Evolutionary conservation across 2,329 filamentous ascomycete species (phyloP).

Genomic region (Myotisia sp.): DNA sequence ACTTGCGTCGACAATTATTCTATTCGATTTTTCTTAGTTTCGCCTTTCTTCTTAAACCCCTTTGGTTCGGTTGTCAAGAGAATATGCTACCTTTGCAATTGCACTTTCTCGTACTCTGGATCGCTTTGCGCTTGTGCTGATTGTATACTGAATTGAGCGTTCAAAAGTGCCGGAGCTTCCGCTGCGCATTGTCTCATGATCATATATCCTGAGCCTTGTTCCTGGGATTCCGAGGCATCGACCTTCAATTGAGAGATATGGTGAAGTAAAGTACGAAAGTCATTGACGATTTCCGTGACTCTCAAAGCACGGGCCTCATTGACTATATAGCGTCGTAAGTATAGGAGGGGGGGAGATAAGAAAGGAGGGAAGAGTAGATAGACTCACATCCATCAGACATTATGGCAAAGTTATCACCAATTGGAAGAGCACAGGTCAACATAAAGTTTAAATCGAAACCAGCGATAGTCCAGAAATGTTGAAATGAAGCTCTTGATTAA

Average conservation of each 20-base stretch:
- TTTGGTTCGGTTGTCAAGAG: no score
- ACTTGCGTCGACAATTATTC: slow-evolving; percentile 46
- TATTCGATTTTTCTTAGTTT: slow-evolving; percentile 22
- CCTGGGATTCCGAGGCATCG: slow-evolving; percentile 39
- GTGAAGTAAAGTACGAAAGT: slow-evolving; percentile 47
- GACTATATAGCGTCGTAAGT: slow-evolving; percentile 29
- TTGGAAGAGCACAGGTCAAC: slow-evolving; percentile 4
- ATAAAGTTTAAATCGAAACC: slow-evolving; percentile 4
- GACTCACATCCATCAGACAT: slow-evolving; percentile 46
- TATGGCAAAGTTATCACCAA: slow-evolving; percentile 7
- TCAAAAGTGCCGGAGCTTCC: slow-evolving; percentile 42
- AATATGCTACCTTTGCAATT: slow-evolving; percentile 39
- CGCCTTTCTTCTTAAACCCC: slow-evolving; percentile 7
- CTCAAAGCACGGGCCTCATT: slow-evolving; percentile 51
- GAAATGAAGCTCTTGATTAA: not conserved
- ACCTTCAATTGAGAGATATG: slow-evolving; percentile 43
- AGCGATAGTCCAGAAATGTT: slow-evolving; percentile 3
- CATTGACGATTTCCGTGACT: slow-evolving; percentile 49
- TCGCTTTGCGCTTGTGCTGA: slow-evolving; percentile 30
- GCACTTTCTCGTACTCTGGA: slow-evolving; percentile 41
- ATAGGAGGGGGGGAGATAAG: not conserved
- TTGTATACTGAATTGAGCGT: slow-evolving; percentile 37
- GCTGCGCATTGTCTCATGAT: slow-evolving; percentile 42
- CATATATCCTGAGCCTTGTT: slow-evolving; percentile 45
- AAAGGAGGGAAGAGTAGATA: not conserved